Evolutionary conservation across 768 basidiomycete species (phyloP).

Genomic region (Leccinum uliginosum): DNA sequence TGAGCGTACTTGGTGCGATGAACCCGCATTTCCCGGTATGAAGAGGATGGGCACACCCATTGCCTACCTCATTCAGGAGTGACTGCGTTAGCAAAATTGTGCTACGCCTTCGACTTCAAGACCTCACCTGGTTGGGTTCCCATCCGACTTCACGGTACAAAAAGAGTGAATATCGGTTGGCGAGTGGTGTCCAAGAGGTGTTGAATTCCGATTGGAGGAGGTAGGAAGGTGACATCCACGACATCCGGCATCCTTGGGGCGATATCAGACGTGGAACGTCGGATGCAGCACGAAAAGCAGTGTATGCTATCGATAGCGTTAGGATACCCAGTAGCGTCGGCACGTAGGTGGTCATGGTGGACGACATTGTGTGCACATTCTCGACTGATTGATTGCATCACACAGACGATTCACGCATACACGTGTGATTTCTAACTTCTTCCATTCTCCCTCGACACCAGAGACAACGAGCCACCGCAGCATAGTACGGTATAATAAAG

Average conservation of each 20-base stretch:
- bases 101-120: not conserved
- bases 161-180: conserved; percentile 76
- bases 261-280: conserved; percentile 54
- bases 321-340: conserved; percentile 27
- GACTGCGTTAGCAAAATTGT: not conserved
- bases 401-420: not conserved
- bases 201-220: conserved; percentile 66
- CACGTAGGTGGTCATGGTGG: conserved; percentile 11
- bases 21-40: conserved; percentile 96
- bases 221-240: conserved; percentile 93
- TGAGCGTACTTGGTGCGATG: conserved; percentile 88
- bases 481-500: conserved; percentile 35
- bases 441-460: conserved; percentile 31
- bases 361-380: not conserved
- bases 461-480: conserved; percentile 31
- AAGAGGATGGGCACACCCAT: conserved; percentile 85
- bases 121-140: conserved; percentile 59
- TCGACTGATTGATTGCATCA: not conserved
- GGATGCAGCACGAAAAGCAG: conserved; percentile 40
- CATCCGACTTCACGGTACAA: conserved; percentile 88
- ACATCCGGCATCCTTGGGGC: conserved; percentile 94
- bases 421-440: conserved; percentile 26
- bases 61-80: conserved; percentile 14
- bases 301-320: conserved; percentile 33
- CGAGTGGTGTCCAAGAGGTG: conserved; percentile 64